Evolutionary conservation across 1,284 basidiomycete genomes (phyloP).

Genomic region (Apiotrichum gamsii): DNA sequence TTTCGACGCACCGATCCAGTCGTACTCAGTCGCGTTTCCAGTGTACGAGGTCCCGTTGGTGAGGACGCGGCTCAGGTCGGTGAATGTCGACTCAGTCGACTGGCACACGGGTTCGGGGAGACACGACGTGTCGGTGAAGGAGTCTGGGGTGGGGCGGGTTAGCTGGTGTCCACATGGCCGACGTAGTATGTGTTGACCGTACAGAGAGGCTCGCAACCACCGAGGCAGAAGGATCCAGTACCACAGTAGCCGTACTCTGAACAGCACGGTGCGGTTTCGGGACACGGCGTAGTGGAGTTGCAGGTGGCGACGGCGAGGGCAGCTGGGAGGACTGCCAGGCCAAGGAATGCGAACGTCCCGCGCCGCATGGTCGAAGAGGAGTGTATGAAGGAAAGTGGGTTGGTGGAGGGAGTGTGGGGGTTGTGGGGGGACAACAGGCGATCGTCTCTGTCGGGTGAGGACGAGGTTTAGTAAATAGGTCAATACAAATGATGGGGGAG

Average conservation of each 20-base stretch:
- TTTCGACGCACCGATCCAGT: slow-evolving; percentile 36
- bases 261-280: slow-evolving; percentile 61
- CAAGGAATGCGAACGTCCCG: too few relatives aligned
- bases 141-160: too few relatives aligned
- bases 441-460: too few relatives aligned
- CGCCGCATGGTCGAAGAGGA: neutral
- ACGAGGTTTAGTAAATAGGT: too few relatives aligned
- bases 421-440: too few relatives aligned
- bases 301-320: slow-evolving; percentile 16
- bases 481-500: too few relatives aligned
- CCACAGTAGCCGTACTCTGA: slow-evolving; percentile 72
- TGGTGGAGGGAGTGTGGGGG: neutral
- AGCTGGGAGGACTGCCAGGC: too few relatives aligned
- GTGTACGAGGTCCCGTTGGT: slow-evolving; percentile 55
- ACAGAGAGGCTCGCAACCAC: slow-evolving; percentile 70
- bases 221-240: slow-evolving; percentile 59
- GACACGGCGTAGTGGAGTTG: slow-evolving; percentile 49
- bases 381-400: neutral
- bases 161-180: too few relatives aligned
- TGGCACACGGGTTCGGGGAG: slow-evolving; percentile 64
- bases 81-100: slow-evolving; percentile 59
- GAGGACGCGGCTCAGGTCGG: slow-evolving; percentile 61
- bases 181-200: too few relatives aligned
- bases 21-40: slow-evolving; percentile 63
- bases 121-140: slow-evolving; percentile 61